phyloP scores from a whole-genome alignment of 176 grass and related monocot genomes.

The Eragrostis curvula region DNA sequence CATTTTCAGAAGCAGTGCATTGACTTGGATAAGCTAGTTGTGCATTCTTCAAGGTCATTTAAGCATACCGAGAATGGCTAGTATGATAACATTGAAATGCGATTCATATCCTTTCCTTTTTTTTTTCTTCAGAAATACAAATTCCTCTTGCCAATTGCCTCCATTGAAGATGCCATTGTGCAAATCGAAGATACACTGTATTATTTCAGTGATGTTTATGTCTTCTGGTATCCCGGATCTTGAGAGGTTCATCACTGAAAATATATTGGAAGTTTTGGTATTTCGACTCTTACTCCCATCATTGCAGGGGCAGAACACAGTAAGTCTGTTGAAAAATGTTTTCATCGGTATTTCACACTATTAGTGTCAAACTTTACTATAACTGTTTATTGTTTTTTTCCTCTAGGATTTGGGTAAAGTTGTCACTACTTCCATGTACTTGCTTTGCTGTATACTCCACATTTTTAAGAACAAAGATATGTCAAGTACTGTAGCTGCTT shows the following conservation, averaged over 20 bases:
- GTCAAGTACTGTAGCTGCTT: constrained; percentile 76
- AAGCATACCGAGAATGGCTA: constrained; percentile 5
- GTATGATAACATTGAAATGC: constrained; percentile 14
- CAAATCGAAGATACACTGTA: constrained; percentile 98
- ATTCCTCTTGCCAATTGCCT: constrained; percentile 52
- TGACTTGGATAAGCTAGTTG: constrained; percentile 81
- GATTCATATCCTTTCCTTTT: constrained; percentile 38
- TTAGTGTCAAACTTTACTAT: constrained; percentile 19
- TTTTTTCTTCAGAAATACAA: constrained; percentile 49
- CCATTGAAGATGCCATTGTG: constrained; percentile 70
- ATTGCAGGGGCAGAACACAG: constrained; percentile 59
- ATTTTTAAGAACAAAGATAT: constrained; percentile 98
- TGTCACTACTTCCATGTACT: constrained; percentile 82
- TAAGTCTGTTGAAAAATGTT: constrained; percentile 46
- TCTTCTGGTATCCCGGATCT: constrained; percentile 97
- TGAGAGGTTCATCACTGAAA: constrained; percentile 89
- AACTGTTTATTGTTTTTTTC: constrained; percentile 44
- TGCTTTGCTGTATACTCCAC: constrained; percentile 95
- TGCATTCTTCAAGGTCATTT: constrained; percentile 51
- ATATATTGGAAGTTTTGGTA: constrained; percentile 83
- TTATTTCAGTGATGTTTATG: constrained; percentile 99
- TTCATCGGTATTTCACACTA: constrained; percentile 23
- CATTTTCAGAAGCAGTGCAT: constrained; percentile 93
- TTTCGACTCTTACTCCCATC: constrained; percentile 92
- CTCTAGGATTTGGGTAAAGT: constrained; percentile 75